Percentiles rank a stretch among this genome's conserved stretches.
These are phyloP conservation scores for Oryza meridionalis DNA, from an alignment of 176 grass and related monocot genomes.

Conservation along the genomic window DNA sequence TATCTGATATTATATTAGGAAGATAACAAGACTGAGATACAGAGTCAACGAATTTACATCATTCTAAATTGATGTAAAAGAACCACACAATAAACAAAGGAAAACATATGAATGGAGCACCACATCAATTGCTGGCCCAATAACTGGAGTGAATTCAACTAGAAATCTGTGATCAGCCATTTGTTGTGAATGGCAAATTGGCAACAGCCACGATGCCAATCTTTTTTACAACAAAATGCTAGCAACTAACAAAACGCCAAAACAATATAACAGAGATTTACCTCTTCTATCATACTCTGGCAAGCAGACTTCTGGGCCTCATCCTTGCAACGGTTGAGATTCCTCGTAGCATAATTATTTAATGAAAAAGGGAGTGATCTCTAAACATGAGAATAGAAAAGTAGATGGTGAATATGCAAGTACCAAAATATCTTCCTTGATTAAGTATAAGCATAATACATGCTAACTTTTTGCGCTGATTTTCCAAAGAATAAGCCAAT, in stretches of 20 bases:
- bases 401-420: slow-evolving; percentile 36
- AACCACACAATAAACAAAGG: slow-evolving; percentile 14
- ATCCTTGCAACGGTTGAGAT: slow-evolving; percentile 78
- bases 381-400: slow-evolving; percentile 58
- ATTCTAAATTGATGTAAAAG: slow-evolving; percentile 15
- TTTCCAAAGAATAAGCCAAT: slow-evolving; percentile 13
- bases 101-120: slow-evolving; percentile 2
- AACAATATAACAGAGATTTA: slow-evolving; percentile 32
- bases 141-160: slow-evolving; percentile 1
- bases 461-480: background rate
- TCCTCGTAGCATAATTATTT: slow-evolving; percentile 66
- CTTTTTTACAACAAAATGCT: slow-evolving; percentile 15
- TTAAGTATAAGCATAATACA: slow-evolving; percentile 11
- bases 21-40: slow-evolving; percentile 31
- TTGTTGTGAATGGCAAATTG: slow-evolving; percentile 14
- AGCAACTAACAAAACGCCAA: slow-evolving; percentile 3
- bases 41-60: slow-evolving; percentile 25
- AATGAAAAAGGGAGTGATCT: slow-evolving; percentile 74
- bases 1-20: slow-evolving; percentile 51
- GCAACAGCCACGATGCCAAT: background rate
- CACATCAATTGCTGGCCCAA: background rate
- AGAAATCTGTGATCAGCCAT: slow-evolving; percentile 31
- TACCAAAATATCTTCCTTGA: slow-evolving; percentile 11
- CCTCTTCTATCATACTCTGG: slow-evolving; percentile 68
- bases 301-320: slow-evolving; percentile 68